Percentiles rank a stretch among this genome's conserved stretches.
These are phyloP conservation scores for Penicillium herquei DNA, from an alignment of 495 filamentous ascomycete genomes.

Conservation along the genomic window DNA sequence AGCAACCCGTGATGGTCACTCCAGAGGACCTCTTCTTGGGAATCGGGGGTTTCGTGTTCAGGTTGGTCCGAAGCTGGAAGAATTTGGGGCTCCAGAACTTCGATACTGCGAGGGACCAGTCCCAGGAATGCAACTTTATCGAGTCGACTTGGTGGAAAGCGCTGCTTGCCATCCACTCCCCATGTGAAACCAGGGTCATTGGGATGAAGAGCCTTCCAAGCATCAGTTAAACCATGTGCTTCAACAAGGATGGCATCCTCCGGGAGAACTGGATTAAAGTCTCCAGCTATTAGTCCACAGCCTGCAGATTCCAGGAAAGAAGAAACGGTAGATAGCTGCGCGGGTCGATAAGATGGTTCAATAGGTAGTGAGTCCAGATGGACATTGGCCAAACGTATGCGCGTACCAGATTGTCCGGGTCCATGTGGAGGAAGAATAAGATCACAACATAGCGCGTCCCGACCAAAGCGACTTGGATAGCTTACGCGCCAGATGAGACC, in stretches of 20 bases:
- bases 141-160: conserved; percentile 13
- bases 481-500: conserved; percentile 20
- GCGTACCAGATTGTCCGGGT: not conserved
- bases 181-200: conserved; percentile 20
- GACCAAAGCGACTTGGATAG: conserved; percentile 18
- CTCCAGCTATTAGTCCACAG: conserved; percentile 24
- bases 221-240: conserved; percentile 20
- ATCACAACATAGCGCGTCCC: conserved; percentile 27
- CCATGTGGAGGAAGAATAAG: conserved; percentile 11
- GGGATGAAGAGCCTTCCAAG: conserved; percentile 15
- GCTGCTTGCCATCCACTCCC: conserved; percentile 8
- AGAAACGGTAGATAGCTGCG: conserved; percentile 7
- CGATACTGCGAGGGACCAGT: conserved; percentile 12
- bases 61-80: too few relatives aligned
- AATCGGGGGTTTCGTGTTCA: too few relatives aligned
- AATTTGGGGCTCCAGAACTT: conserved; percentile 7
- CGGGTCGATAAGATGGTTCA: conserved; percentile 17
- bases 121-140: conserved; percentile 23
- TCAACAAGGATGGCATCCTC: conserved; percentile 17
- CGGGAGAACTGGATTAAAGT: conserved; percentile 27
- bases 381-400: conserved; percentile 19
- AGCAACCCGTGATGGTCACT: too few relatives aligned
- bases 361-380: conserved; percentile 24
- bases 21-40: too few relatives aligned
- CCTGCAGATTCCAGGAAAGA: conserved; percentile 15